Base-by-base conservation (phyloP, 371 early-diverging fungal species). In the Mortierella sp. region DNA sequence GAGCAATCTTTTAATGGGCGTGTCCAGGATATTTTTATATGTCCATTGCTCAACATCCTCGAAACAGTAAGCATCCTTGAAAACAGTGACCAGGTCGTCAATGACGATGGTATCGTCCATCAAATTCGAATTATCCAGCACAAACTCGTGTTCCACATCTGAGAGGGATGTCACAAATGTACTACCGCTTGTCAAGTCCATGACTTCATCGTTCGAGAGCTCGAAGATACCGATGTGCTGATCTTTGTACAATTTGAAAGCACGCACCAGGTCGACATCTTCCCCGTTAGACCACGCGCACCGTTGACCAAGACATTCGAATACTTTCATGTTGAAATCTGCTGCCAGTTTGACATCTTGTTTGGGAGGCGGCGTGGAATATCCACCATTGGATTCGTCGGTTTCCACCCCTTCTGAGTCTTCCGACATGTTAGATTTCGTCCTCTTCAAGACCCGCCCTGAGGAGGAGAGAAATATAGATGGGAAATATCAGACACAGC, bases 31-130 rank as follows among this genome's bases (percentile, higher is more conserved):
- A 28, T 51, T 51, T 51, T 51, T 51, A 7, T 26, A 26, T 5
- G 53, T 28, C 53, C 28, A 51, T 51, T 51, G 28, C 23, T 51
- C 26, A 51, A 51, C 28, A 13, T 51, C 53, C 53, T 51, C 53
- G 13, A 51, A 51, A 10, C 26, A 26, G 28, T 17, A 26, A 6
- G 10, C 22, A 51, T 51, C 17, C 53, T 51, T 51, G 53, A 51
- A 51, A 51, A 26, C 13, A 23, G 6, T 9, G 28, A 26, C 28
- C 53, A 51, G 17, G 28, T 51, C 53, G 6, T 22, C 53, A 8
- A 51, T 8, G 28, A 23, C 12, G 26, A 28, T 10, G 22, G 28
- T 45, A 45, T 45, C 53, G 6, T 51, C 53, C 53, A 51, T 26
- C 26, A 51, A 51, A 51, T 5, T 5, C 2, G 26, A 4, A 26